phyloP scores from a whole-genome alignment of 192 early-diverging fungal genomes.

The Chytriomyces hyalinus region DNA sequence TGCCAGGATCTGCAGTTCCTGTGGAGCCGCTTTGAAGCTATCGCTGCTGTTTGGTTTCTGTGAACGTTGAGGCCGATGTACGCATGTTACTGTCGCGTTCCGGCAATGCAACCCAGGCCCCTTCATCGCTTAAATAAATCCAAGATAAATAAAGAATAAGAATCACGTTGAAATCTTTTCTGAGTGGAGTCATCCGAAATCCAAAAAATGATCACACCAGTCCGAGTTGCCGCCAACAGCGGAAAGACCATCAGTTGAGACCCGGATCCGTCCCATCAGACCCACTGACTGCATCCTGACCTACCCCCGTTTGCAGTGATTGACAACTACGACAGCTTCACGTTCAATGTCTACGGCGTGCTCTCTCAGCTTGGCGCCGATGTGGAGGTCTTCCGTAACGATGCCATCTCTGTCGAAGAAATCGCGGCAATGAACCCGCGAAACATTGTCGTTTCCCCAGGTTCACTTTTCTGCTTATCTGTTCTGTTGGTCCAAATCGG shows the following conservation, averaged over 20 bases:
- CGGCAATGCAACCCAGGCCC: too few species aligned
- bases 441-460: conserved; percentile 95
- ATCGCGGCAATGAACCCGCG: conserved; percentile 80
- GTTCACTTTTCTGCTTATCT: conserved; percentile 33
- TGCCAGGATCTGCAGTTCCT: too few species aligned
- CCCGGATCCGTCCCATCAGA: neutral
- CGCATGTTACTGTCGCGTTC: too few species aligned
- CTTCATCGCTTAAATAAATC: too few species aligned
- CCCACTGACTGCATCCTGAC: neutral
- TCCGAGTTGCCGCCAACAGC: neutral
- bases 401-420: conserved; percentile 87
- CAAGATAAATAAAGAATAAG: too few species aligned
- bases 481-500: neutral
- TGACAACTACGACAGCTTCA: conserved; percentile 99
- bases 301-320: conserved; percentile 51
- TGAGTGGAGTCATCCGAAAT: neutral
- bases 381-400: conserved; percentile 92
- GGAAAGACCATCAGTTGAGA: conserved; percentile 4
- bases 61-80: too few species aligned
- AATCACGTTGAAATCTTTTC: neutral
- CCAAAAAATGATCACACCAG: neutral
- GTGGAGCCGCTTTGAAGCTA: too few species aligned
- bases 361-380: conserved; percentile 88
- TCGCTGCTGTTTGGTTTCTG: too few species aligned
- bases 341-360: conserved; percentile 98